Conservation (phyloP, 306 rosid genomes). For the Biancaea sappan region DNA sequence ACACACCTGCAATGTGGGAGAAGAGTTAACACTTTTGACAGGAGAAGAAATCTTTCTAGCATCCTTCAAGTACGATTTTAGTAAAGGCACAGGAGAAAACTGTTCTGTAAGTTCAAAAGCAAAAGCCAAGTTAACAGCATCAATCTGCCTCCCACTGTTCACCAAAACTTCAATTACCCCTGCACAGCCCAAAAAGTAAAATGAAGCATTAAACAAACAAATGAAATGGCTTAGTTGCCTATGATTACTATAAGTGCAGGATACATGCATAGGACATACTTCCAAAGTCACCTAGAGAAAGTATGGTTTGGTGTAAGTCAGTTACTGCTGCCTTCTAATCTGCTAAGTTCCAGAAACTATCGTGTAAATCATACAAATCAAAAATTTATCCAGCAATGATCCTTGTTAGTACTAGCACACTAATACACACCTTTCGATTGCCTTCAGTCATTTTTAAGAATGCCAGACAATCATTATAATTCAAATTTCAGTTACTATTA, state of each 20-base stretch:
- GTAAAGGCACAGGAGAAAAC: slow-evolving; percentile 80
- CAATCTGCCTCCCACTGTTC: slow-evolving; percentile 92
- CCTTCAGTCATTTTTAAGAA: background rate
- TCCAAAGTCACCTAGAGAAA: no score
- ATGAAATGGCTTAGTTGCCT: slow-evolving; percentile 24
- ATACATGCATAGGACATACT: slow-evolving; percentile 9
- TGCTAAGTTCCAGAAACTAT: background rate
- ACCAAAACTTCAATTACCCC: slow-evolving; percentile 84
- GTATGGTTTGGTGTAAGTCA: background rate
- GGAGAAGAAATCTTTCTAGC: slow-evolving; percentile 85
- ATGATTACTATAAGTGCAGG: slow-evolving; percentile 26
- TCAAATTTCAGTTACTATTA: slow-evolving; percentile 7
- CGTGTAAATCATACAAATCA: background rate
- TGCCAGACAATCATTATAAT: background rate
- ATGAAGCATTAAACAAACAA: slow-evolving; percentile 25
- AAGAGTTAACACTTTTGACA: slow-evolving; percentile 69
- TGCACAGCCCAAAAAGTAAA: slow-evolving; percentile 43
- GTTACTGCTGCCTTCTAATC: slow-evolving; percentile 3
- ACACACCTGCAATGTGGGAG: slow-evolving; percentile 80
- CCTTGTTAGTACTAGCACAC: slow-evolving; percentile 4
- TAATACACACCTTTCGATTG: slow-evolving; percentile 12
- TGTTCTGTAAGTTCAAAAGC: slow-evolving; percentile 80
- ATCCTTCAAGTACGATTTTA: slow-evolving; percentile 89
- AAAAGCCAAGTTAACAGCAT: slow-evolving; percentile 92
- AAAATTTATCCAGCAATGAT: background rate